phyloP scores from a whole-genome alignment of 1,284 basidiomycete genomes.

The Puccinia hordei region DNA sequence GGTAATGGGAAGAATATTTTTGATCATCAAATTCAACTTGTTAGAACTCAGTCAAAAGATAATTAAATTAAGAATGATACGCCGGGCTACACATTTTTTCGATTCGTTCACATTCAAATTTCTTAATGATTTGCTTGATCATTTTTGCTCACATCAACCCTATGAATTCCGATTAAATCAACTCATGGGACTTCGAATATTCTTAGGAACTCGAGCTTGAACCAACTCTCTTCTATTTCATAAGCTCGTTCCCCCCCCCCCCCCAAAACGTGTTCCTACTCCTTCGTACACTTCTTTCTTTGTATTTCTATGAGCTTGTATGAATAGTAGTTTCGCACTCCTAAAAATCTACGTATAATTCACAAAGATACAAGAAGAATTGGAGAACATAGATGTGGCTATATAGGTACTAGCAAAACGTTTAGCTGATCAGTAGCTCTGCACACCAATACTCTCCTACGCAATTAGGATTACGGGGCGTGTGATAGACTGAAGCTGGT shows the following conservation, averaged over 20 bases:
- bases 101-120: conserved; percentile 6
- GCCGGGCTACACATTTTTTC: neutral
- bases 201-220: conserved; percentile 19
- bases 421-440: too few relatives aligned
- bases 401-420: too few relatives aligned
- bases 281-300: too few relatives aligned
- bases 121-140: neutral
- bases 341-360: too few relatives aligned
- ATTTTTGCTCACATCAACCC: conserved; percentile 5
- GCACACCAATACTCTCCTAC: too few relatives aligned
- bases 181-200: conserved; percentile 2
- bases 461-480: too few relatives aligned
- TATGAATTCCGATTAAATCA: conserved; percentile 14
- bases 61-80: neutral
- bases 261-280: neutral
- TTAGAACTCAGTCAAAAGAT: neutral
- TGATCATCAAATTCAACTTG: conserved; percentile 15
- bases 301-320: too few relatives aligned
- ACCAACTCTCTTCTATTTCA: neutral
- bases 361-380: too few relatives aligned
- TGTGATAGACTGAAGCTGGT: too few relatives aligned
- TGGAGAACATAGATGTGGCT: too few relatives aligned
- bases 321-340: too few relatives aligned
- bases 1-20: neutral
- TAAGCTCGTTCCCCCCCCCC: neutral